These are phyloP conservation scores for Phlebiopsis gigantea DNA, from an alignment of 768 basidiomycete genomes.

Conservation along the genomic window DNA sequence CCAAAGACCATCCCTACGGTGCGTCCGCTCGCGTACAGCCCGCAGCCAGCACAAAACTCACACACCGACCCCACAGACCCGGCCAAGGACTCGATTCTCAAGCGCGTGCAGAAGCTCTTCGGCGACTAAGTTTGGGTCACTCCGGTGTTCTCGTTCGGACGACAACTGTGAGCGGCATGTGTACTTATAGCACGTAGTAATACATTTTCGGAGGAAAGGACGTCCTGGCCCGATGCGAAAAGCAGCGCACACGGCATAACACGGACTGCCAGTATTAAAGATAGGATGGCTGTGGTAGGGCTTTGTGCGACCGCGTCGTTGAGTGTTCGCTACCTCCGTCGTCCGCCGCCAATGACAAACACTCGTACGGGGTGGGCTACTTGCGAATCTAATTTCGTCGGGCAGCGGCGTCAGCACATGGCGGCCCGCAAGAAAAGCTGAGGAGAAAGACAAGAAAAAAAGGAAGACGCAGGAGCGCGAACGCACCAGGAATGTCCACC, in stretches of 20 bases:
- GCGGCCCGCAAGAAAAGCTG: no score
- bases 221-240: background rate
- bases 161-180: background rate
- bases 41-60: conserved; percentile 12
- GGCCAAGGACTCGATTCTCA: conserved; percentile 91
- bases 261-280: background rate
- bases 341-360: conserved; percentile 11
- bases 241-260: background rate
- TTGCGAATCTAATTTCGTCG: conserved; percentile 8
- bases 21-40: conserved; percentile 21
- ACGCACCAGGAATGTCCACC: conserved; percentile 75
- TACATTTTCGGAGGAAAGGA: conserved; percentile 7
- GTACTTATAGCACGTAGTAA: conserved; percentile 9
- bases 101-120: conserved; percentile 93
- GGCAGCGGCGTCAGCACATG: background rate
- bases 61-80: conserved; percentile 57
- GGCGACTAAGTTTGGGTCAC: conserved; percentile 59
- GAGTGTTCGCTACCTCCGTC: conserved; percentile 3
- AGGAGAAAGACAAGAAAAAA: background rate
- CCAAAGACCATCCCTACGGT: conserved; percentile 99
- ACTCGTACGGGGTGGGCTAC: conserved; percentile 11
- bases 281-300: background rate
- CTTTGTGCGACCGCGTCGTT: background rate
- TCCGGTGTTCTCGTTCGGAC: background rate
- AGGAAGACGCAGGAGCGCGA: background rate